A percentile compares a stretch with the other conserved stretches of the same genome.
These are phyloP conservation scores for Physcomitrium patens DNA, from an alignment of 225 moss, liverwort and hornwort genomes.

Conservation along the genomic window DNA sequence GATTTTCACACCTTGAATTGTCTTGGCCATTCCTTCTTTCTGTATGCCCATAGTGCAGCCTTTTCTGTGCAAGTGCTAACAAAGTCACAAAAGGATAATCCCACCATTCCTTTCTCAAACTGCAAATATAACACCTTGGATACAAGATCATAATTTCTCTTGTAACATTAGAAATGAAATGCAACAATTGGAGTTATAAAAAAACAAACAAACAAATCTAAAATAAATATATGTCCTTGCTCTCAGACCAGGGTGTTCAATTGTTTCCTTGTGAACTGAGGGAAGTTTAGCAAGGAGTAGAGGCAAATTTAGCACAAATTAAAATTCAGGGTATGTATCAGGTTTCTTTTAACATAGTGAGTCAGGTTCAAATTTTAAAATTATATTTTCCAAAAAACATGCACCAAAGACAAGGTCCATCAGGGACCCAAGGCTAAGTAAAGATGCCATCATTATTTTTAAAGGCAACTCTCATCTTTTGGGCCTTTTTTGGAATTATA, in stretches of 20 bases:
- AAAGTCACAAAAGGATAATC: constrained; percentile 60
- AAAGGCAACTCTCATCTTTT: no score
- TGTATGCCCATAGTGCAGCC: constrained; percentile 29
- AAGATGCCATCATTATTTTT: no score
- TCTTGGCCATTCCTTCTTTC: constrained; percentile 60
- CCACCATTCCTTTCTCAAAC: constrained; percentile 70
- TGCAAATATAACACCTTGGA: constrained; percentile 60
- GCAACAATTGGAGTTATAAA: not conserved
- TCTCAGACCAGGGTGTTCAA: not conserved
- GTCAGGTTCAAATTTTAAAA: no score
- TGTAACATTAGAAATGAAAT: not conserved
- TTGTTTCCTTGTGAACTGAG: not conserved
- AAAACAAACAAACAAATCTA: not conserved
- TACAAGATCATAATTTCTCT: not conserved
- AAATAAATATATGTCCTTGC: not conserved
- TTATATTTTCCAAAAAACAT: no score
- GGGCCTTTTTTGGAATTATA: no score
- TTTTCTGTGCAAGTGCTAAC: constrained; percentile 51
- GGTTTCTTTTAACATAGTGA: no score
- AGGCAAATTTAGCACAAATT: no score
- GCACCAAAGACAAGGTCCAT: no score
- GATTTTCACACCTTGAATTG: constrained; percentile 42
- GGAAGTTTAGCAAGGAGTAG: not conserved
- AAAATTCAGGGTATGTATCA: no score
- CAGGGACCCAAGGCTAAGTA: no score